Base-by-base conservation (phyloP, 2,329 filamentous ascomycete species). In the Cytospora piceicola region DNA sequence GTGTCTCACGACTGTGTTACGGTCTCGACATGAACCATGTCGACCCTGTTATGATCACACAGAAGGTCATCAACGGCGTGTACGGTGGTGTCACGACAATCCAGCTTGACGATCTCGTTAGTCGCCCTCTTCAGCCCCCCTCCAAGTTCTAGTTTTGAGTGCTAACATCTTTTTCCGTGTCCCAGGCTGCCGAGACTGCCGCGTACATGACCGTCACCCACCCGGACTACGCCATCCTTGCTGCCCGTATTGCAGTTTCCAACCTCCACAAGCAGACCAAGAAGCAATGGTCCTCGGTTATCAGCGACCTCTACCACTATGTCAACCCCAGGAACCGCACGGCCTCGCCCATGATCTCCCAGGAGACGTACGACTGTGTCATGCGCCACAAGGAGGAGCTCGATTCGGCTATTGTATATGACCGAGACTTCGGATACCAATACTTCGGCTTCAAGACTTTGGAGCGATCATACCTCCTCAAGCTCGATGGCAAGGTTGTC, bases 251-350 rank as follows among this genome's bases (percentile, higher is more conserved):
- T 76, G 95, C 95, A 72, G 95, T 99, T 63, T 99, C 95, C 75
- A 99, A 99, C 83, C 90, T 99, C 67, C 95, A 99, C 89, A 99
- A 99, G 83, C 95, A 99, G 86, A 99, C 95, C 70, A 98, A 98
- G 88, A 99, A 99, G 86, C 94, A 98, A 78, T 99, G 96, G 84
- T 98, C 95, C n/a, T 85, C 92, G 58, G 95, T 99, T 67, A 87
- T 99, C 73, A 90, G 88, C 73, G 95, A 99, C 75, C 88, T 99
- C 52, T 97, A 94, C 82, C 86, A 95, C 83, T 99, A 97, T 79
- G 83, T 96, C 79, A 99, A 99, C 83, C 93, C 94, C 69, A 96
- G 92, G 82, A 99, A 97, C 79, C 82, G 83, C 69, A 90, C 85
- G 72, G 77, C 85, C 9, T 94, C 94, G 59, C 94, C 95, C 65